A percentile compares a stretch with the other conserved stretches of the same genome.
Evolutionary conservation across 1,139 yeast species (phyloP).

Genomic region (Eremothecium coryli): DNA sequence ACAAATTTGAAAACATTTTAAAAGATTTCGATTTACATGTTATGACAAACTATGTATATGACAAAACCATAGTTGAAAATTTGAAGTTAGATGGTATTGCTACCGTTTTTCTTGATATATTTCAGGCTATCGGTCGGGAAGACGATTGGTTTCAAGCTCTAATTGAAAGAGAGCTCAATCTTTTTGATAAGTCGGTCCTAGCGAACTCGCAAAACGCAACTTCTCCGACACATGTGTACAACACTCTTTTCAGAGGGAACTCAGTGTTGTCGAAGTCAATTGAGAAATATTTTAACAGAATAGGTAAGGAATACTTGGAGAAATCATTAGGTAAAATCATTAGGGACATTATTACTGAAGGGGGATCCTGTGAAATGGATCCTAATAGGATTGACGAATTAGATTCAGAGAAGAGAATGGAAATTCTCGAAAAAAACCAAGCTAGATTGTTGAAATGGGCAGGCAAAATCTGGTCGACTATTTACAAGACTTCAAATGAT

Average conservation of each 20-base stretch:
- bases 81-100: constrained; percentile 44
- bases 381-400: constrained; percentile 43
- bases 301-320: constrained; percentile 73
- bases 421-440: constrained; percentile 43
- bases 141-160: constrained; percentile 61
- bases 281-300: constrained; percentile 65
- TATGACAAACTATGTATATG: constrained; percentile 24
- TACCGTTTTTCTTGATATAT: constrained; percentile 50
- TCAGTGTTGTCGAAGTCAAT: constrained; percentile 72
- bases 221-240: constrained; percentile 40
- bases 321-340: constrained; percentile 65
- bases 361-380: constrained; percentile 65
- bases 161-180: constrained; percentile 53
- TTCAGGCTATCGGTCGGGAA: constrained; percentile 54
- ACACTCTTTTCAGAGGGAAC: constrained; percentile 78
- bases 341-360: constrained; percentile 41
- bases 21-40: constrained; percentile 39
- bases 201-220: constrained; percentile 18
- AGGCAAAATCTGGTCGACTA: constrained; percentile 62
- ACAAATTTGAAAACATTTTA: constrained; percentile 51
- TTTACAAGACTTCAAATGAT: constrained; percentile 61
- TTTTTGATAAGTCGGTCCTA: constrained; percentile 32
- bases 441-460: constrained; percentile 46
- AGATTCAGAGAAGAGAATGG: constrained; percentile 33
- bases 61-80: constrained; percentile 35